Percentiles rank a stretch among this genome's conserved stretches.
Conservation (phyloP, 2,329 filamentous ascomycete species). For the Trichocomaceae sp. region DNA sequence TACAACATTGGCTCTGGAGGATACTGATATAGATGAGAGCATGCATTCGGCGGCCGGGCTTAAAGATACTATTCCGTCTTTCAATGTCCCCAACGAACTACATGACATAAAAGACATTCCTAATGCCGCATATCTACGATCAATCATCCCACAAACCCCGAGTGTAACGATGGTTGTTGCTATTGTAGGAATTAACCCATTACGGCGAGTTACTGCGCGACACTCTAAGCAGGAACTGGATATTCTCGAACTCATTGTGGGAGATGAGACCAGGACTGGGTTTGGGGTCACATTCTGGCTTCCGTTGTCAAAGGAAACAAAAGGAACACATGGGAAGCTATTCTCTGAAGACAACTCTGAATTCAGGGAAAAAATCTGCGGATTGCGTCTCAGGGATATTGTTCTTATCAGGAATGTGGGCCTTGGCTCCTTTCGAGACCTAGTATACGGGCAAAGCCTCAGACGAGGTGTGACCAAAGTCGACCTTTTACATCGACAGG, state of each 20-base stretch:
- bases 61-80: conserved; percentile 7
- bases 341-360: conserved; percentile 25
- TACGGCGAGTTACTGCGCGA: conserved; percentile 60
- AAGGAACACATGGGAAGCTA: conserved; percentile 14
- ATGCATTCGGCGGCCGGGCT: neutral
- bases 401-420: conserved; percentile 74
- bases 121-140: conserved; percentile 55
- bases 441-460: conserved; percentile 79
- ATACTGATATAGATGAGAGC: conserved; percentile 1
- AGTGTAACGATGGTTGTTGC: conserved; percentile 77
- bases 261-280: conserved; percentile 74
- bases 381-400: conserved; percentile 64
- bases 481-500: conserved; percentile 57
- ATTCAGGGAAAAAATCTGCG: conserved; percentile 32
- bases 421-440: conserved; percentile 64
- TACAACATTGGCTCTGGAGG: conserved; percentile 18
- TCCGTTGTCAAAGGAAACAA: conserved; percentile 27
- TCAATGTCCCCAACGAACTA: conserved; percentile 42
- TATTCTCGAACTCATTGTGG: conserved; percentile 70
- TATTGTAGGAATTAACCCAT: conserved; percentile 63
- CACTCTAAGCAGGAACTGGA: conserved; percentile 50
- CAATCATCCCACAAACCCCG: conserved; percentile 70
- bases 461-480: conserved; percentile 64
- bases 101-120: conserved; percentile 66
- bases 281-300: conserved; percentile 86